Percentiles rank a stretch among this genome's conserved stretches.
Evolutionary conservation across 1,284 basidiomycete genomes (phyloP).

Genomic region (Kwoniella shivajii): DNA sequence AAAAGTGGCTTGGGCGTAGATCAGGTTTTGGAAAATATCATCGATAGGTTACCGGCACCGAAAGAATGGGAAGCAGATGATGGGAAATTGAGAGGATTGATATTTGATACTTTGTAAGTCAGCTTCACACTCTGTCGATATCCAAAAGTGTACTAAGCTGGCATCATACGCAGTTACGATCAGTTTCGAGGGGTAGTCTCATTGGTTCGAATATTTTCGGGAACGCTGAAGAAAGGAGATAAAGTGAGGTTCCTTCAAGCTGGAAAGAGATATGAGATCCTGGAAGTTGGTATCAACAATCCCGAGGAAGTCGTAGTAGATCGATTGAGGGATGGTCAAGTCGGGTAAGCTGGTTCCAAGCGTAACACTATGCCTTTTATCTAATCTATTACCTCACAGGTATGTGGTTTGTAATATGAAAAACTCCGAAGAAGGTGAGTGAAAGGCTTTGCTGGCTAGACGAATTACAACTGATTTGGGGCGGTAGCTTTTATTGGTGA

Average conservation of each 20-base stretch:
- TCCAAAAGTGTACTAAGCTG: not conserved
- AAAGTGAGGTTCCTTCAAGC: slow-evolving; percentile 84
- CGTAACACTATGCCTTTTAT: not conserved
- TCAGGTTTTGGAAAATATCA: slow-evolving; percentile 73
- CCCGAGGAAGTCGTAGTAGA: slow-evolving; percentile 79
- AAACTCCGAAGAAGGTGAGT: slow-evolving; percentile 86
- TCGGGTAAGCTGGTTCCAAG: slow-evolving; percentile 68
- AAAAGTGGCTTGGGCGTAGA: slow-evolving; percentile 84
- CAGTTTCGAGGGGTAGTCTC: slow-evolving; percentile 96
- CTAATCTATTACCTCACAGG: slow-evolving; percentile 8
- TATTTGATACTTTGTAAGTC: slow-evolving; percentile 88
- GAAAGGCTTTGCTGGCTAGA: not conserved
- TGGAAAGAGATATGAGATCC: slow-evolving; percentile 87
- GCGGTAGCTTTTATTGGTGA: slow-evolving; percentile 66
- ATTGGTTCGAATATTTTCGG: slow-evolving; percentile 72
- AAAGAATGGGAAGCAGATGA: slow-evolving; percentile 39
- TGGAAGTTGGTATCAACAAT: slow-evolving; percentile 88
- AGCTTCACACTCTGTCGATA: not conserved
- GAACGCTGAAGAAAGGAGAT: slow-evolving; percentile 71
- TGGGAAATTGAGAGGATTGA: slow-evolving; percentile 74
- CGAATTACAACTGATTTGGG: not conserved
- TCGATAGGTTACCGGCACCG: slow-evolving; percentile 80
- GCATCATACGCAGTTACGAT: slow-evolving; percentile 73
- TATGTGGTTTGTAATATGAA: slow-evolving; percentile 91
- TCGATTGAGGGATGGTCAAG: slow-evolving; percentile 80